Evolutionary conservation across 169 alveolate genomes (phyloP).

Genomic region (Plasmodium sp.): DNA sequence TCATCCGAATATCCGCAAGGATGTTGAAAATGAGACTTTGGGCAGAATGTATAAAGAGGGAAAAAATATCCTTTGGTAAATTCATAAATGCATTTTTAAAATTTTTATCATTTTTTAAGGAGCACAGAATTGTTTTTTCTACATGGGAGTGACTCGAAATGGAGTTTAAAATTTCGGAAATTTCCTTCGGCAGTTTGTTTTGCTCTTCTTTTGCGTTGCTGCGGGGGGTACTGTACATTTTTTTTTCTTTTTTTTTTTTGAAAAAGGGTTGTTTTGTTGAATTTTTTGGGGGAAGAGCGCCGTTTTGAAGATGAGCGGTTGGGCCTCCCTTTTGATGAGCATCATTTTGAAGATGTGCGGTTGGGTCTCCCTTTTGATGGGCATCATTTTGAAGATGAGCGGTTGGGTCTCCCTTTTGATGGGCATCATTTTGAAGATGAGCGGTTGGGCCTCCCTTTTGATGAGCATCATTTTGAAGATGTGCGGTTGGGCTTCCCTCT

Average conservation of each 20-base stretch:
- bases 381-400: no score
- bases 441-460: no score
- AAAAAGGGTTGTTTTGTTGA: slow-evolving; percentile 2
- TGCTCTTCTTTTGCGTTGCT: background rate
- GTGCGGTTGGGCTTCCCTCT: background rate
- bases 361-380: no score
- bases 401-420: no score
- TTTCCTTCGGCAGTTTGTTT: slow-evolving; percentile 3
- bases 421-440: no score
- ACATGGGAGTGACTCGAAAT: slow-evolving; percentile 67
- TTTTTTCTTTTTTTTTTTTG: background rate
- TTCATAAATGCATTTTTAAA: slow-evolving; percentile 85
- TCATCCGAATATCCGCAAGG: slow-evolving; percentile 89
- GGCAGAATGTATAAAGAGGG: slow-evolving; percentile 93
- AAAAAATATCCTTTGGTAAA: slow-evolving; percentile 88
- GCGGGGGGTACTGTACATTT: background rate
- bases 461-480: background rate
- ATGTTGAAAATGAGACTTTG: slow-evolving; percentile 93
- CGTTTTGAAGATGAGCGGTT: background rate
- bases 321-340: background rate
- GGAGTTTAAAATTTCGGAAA: slow-evolving; percentile 27
- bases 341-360: no score
- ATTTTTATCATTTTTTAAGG: slow-evolving; percentile 75
- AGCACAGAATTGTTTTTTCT: slow-evolving; percentile 77
- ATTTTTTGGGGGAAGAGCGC: background rate